Conservation (phyloP, 202 grass and related monocot genomes). For the Tripidium arundinaceum region DNA sequence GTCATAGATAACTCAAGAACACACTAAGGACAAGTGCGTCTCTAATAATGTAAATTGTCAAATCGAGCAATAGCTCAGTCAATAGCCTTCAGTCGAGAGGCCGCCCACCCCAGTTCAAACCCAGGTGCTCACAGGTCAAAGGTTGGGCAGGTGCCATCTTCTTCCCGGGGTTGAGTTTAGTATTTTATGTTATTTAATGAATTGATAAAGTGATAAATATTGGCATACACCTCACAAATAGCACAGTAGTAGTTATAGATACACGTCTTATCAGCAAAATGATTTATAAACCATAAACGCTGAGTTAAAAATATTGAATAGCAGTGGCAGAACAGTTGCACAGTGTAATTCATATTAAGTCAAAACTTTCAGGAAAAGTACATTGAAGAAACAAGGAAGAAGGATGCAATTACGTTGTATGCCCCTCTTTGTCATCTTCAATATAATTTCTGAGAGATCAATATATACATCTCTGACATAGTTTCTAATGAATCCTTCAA, state of each 20-base stretch:
- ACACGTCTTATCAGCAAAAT: background rate
- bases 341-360: background rate
- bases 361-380: slow-evolving; percentile 9
- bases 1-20: background rate
- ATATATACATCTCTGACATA: slow-evolving; percentile 47
- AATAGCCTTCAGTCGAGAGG: background rate
- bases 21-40: background rate
- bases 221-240: background rate
- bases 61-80: background rate
- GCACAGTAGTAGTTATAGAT: background rate
- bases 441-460: slow-evolving; percentile 31
- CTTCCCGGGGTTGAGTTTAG: background rate
- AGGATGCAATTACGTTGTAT: background rate
- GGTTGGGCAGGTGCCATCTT: background rate
- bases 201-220: background rate
- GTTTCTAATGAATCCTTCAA: slow-evolving; percentile 48
- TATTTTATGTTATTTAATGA: background rate
- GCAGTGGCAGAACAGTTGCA: background rate
- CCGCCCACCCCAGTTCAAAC: background rate
- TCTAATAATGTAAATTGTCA: background rate
- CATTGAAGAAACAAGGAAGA: background rate
- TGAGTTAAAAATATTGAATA: background rate
- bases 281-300: background rate
- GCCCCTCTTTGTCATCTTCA: slow-evolving; percentile 33
- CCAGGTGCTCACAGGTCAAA: background rate